A percentile compares a stretch with the other conserved stretches of the same genome.
These are phyloP conservation scores for Solanum sparsipilum DNA, from an alignment of 257 asterid genomes.

Conservation along the genomic window DNA sequence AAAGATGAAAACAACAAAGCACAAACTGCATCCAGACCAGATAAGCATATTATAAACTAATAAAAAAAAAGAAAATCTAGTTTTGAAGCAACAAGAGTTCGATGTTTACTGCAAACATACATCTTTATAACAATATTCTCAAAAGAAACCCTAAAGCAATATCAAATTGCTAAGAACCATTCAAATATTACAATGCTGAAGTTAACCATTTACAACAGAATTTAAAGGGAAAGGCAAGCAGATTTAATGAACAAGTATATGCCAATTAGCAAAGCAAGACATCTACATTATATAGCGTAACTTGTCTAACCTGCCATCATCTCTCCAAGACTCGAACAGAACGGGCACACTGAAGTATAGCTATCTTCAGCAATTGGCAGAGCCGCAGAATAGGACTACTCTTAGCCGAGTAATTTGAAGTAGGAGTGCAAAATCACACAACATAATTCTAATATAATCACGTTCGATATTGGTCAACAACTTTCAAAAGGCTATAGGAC, in stretches of 20 bases:
- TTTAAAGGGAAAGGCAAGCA: neutral
- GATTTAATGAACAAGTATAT: neutral
- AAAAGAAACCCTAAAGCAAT: neutral
- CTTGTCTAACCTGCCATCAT: neutral
- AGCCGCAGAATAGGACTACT: neutral
- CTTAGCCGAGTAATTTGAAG: neutral
- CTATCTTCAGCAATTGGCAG: neutral
- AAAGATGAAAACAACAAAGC: neutral
- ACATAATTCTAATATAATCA: neutral
- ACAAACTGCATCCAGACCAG: neutral
- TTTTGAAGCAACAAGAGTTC: neutral
- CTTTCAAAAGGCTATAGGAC: slow-evolving; percentile 71
- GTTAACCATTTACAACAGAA: neutral
- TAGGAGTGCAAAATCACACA: neutral
- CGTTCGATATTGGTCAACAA: slow-evolving; percentile 47
- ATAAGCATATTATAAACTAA: neutral
- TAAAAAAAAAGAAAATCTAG: neutral
- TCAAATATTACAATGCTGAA: neutral
- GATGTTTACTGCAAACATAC: neutral
- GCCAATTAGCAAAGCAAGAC: neutral
- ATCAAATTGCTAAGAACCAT: neutral
- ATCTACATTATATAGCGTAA: neutral
- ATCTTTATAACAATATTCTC: neutral
- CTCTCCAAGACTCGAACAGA: neutral
- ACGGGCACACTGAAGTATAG: neutral